Base-by-base conservation (phyloP, 257 asterid genomes). In the Scutellaria minor region DNA sequence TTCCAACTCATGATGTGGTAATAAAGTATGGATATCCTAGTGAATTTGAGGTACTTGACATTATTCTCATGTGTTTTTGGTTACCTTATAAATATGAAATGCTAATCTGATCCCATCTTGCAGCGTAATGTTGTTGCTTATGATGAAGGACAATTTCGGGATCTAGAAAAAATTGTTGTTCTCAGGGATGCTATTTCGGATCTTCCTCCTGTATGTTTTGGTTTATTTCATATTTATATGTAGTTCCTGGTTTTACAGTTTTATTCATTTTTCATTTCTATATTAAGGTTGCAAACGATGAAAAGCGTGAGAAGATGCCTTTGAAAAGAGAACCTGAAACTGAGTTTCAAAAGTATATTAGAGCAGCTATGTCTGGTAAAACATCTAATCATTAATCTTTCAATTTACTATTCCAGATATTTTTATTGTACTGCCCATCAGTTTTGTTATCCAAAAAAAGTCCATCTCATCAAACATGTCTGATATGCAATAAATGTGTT, bases 111-210 rank as follows among this genome's bases (percentile, higher is more conserved):
- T 71, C 66, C 51, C 55, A 15, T 80, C 74, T 61, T 74, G 75
- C 86, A 84, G 89, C 86, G 83, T 60, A 84, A 77, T 75, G 82
- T 80, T 68, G 86, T 84, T 14, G 86, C 89, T 71, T 84, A 79
- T 66, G 86, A 84, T 64, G 89, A 82, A 57, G 89, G 86, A 7
- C 72, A 73, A 53, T 31, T 52, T 47, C 73, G 82, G 62, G 70
- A 82, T 70, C 79, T 84, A 35, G 83, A 84, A 77, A 80, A 77
- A 77, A 53, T 31, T 35, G 42, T 77, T 41, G 64, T 82, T 58
- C 86, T 85, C 59, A 44, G 77, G 6, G 86, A 84, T 63, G 89
- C 86, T 58, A 74, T 84, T 69, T 79, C 86, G 8, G 89, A 84
- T 73, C 86, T 84, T 65, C 89, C 89, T 65, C 85, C 82, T 40